Base-by-base conservation (phyloP, 108 stramenopile genomes). In the Licmophora abbreviata region DNA sequence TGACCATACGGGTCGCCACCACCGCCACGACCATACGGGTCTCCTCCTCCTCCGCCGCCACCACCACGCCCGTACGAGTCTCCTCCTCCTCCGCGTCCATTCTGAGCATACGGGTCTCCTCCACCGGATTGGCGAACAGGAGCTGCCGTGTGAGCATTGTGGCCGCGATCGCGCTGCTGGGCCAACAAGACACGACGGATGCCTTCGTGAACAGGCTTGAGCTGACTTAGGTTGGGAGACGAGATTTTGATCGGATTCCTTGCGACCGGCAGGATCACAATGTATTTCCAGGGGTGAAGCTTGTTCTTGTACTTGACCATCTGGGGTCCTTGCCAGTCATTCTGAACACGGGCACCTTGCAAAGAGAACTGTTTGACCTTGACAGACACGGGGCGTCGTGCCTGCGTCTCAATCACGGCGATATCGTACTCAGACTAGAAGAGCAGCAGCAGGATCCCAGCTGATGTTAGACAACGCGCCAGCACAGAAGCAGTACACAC, bases 261-360 rank as follows among this genome's bases (percentile, higher is more conserved):
- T 22, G 78, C 64, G 1, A 88, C 80, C 7, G 91, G 91, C 26
- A 92, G 56, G 4, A 85, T 58, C 25, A 87, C 85, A 65, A 92
- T 82, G 60, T 85, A 92, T 55, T 88, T 87, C 83, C 85, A 85
- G 28, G 91, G 91, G 43, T 87, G 84, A 26, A 87, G 68, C 57
- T 87, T 85, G 65, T 88, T 88, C 77, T 92, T 92, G 76, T 87
- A 88, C 64, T 92, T 87, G 54, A 85, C 86, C 82, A 88, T 92
- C 68, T 88, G 91, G 0, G 91, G 91, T 29, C 91, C 91, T 56
- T 92, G 85, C 83, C 85, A 87, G 43, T 92, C 91, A 48, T 92
- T 92, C 40, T 85, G 85, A 63, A 92, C 77, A 29, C 85, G 83
- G 12, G 89, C 85, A 11, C 89, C 89, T 63, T 87, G 89, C 32